Conservation (phyloP, 129 eudicot genomes). For the Logfia minima region DNA sequence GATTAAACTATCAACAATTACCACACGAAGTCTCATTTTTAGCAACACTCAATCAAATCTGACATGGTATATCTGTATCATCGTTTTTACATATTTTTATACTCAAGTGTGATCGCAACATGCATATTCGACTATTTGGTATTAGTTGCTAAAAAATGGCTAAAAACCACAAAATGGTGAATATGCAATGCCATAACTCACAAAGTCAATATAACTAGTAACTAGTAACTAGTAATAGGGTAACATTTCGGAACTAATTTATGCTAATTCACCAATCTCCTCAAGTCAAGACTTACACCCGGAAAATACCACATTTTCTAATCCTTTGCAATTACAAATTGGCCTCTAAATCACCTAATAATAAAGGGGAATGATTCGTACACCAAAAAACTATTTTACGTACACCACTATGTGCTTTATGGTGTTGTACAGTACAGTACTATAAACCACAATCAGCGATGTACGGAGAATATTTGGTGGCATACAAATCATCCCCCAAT, state of each 20-base stretch:
- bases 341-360: neutral
- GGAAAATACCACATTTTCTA: constrained; percentile 8
- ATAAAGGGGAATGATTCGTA: too few relatives aligned
- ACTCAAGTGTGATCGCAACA: neutral
- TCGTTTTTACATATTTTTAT: neutral
- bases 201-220: neutral
- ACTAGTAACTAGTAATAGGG: neutral
- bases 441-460: too few relatives aligned
- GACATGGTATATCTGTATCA: neutral
- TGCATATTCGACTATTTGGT: neutral
- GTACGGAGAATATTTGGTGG: too few relatives aligned
- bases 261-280: neutral
- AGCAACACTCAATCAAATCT: neutral
- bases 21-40: neutral
- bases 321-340: neutral
- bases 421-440: too few relatives aligned
- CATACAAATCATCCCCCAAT: too few relatives aligned
- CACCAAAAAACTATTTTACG: too few relatives aligned
- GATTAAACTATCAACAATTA: neutral
- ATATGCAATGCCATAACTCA: neutral
- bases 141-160: neutral
- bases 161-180: neutral
- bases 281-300: neutral
- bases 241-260: neutral
- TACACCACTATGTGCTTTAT: too few relatives aligned